These are phyloP conservation scores for Pseudogymnoascus sp. DNA, from an alignment of 2,329 filamentous ascomycete genomes.

Conservation along the genomic window DNA sequence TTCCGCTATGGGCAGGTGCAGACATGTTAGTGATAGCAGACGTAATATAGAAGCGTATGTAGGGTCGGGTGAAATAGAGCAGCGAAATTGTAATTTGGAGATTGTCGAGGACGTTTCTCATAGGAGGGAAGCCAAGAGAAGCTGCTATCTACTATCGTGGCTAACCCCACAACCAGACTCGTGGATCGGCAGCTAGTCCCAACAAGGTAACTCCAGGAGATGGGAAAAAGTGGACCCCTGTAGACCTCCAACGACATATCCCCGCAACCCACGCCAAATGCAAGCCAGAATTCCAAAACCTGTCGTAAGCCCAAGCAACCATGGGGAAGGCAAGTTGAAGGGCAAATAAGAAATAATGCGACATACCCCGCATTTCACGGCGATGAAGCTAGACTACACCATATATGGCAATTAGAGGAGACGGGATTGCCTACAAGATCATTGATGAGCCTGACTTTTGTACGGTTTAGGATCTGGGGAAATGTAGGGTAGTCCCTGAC, in stretches of 20 bases:
- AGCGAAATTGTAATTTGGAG: not conserved
- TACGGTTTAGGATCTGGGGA: too few relatives aligned
- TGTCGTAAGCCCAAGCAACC: not conserved
- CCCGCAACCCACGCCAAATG: not conserved
- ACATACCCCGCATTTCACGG: too few relatives aligned
- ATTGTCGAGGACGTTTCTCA: not conserved
- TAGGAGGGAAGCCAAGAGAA: not conserved
- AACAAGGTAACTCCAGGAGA: too few relatives aligned
- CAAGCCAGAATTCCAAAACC: not conserved
- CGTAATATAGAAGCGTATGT: not conserved
- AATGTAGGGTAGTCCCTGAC: too few relatives aligned
- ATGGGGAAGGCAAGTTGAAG: not conserved
- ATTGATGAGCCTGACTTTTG: too few relatives aligned
- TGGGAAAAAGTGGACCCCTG: not conserved
- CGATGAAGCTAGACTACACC: too few relatives aligned
- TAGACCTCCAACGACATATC: not conserved
- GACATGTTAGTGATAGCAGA: not conserved
- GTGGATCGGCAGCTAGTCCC: too few relatives aligned
- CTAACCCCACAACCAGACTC: too few relatives aligned
- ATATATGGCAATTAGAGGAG: too few relatives aligned
- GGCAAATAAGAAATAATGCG: too few relatives aligned
- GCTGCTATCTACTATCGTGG: not conserved
- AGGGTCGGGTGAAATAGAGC: not conserved
- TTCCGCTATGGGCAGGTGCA: not conserved
- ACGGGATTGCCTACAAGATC: too few relatives aligned